Evolutionary conservation across 2,329 filamentous ascomycete species (phyloP).

Genomic region (Tympanopsis confertula): DNA sequence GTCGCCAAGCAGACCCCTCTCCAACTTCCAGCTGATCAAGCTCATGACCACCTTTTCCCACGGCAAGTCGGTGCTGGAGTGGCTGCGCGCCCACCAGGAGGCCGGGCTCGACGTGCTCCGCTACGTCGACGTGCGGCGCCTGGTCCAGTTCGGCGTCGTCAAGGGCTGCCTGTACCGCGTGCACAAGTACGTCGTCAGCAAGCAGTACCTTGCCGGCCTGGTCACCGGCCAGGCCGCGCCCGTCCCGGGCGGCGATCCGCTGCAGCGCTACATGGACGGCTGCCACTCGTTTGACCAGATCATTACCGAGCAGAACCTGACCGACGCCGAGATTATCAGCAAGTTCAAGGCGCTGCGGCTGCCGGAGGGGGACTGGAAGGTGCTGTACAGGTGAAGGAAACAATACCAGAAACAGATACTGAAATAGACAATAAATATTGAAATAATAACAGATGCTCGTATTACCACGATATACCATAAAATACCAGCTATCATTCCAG

Average conservation of each 20-base stretch:
- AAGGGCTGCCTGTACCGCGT: constrained; percentile 89
- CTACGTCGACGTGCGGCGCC: constrained; percentile 75
- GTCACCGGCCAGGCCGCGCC: constrained; percentile 33
- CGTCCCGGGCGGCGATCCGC: constrained; percentile 28
- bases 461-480: too few relatives aligned
- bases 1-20: constrained; percentile 16
- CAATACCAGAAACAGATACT: too few relatives aligned
- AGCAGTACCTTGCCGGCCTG: constrained; percentile 44
- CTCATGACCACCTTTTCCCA: constrained; percentile 79
- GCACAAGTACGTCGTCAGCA: constrained; percentile 75
- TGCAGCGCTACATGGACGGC: constrained; percentile 64
- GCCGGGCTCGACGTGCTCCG: constrained; percentile 52
- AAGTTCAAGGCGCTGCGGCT: constrained; percentile 47
- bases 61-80: constrained; percentile 75
- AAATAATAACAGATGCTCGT: too few relatives aligned
- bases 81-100: constrained; percentile 66
- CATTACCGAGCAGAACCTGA: constrained; percentile 62
- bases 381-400: constrained; percentile 37
- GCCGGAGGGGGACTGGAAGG: constrained; percentile 37
- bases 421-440: too few relatives aligned
- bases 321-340: constrained; percentile 59
- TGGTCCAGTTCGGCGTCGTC: constrained; percentile 92
- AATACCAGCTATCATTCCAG: too few relatives aligned
- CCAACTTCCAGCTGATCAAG: constrained; percentile 59
- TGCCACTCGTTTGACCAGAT: constrained; percentile 72